A percentile compares a stretch with the other conserved stretches of the same genome.
These are phyloP conservation scores for Fomitopsis palustris DNA, from an alignment of 1,284 basidiomycete species.

Conservation along the genomic window DNA sequence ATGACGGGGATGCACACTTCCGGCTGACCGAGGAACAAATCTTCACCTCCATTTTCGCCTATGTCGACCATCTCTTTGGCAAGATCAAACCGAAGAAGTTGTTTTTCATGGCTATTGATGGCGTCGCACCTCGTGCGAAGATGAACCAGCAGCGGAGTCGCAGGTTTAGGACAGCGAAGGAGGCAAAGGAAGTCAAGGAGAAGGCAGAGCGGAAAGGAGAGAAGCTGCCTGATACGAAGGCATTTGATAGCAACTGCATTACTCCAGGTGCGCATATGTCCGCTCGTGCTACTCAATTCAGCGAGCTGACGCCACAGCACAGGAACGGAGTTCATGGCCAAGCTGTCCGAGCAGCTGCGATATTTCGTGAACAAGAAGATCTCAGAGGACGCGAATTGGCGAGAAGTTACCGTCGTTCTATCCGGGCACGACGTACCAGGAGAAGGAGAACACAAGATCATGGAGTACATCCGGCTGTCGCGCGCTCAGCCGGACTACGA, in stretches of 20 bases:
- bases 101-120: constrained; percentile 98
- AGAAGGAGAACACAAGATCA: constrained; percentile 99
- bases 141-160: constrained; percentile 99
- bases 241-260: constrained; percentile 99
- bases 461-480: constrained; percentile 96
- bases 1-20: constrained; percentile 94
- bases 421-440: constrained; percentile 99
- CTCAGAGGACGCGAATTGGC: constrained; percentile 92
- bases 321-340: constrained; percentile 96
- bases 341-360: constrained; percentile 85
- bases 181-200: constrained; percentile 84
- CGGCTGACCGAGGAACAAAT: constrained; percentile 96
- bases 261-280: constrained; percentile 75
- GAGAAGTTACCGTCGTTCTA: constrained; percentile 87
- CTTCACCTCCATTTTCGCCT: constrained; percentile 94
- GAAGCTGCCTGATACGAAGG: constrained; percentile 87
- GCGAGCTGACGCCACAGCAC: neutral
- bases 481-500: constrained; percentile 96
- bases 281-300: constrained; percentile 5
- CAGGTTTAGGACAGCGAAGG: constrained; percentile 93
- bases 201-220: constrained; percentile 89
- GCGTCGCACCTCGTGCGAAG: constrained; percentile 97
- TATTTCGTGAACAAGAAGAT: constrained; percentile 99
- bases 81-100: constrained; percentile 98
- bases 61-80: constrained; percentile 95